These are phyloP conservation scores for Ajuga chamaepitys DNA, from an alignment of 257 asterid genomes.

Conservation along the genomic window DNA sequence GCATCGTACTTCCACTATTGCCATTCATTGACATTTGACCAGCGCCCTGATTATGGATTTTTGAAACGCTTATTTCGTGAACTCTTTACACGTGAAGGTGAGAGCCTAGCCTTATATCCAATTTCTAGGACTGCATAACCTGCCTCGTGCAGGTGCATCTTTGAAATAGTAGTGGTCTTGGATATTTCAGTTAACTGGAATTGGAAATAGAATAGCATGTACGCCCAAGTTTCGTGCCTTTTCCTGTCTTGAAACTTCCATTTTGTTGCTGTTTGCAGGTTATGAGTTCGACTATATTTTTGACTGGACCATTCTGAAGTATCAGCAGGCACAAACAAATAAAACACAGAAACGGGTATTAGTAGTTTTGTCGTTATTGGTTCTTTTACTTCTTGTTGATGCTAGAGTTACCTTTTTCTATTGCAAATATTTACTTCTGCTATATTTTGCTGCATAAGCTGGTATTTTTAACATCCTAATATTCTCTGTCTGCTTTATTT, in stretches of 20 bases:
- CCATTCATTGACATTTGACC: conserved; percentile 90
- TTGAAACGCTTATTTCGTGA: conserved; percentile 87
- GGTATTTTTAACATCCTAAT: neutral
- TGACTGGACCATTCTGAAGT: conserved; percentile 97
- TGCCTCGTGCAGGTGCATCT: conserved; percentile 9
- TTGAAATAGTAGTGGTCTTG: neutral
- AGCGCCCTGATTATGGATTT: conserved; percentile 93
- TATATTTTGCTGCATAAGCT: neutral
- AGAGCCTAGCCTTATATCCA: conserved; percentile 2
- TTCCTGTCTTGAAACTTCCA: conserved; percentile 6
- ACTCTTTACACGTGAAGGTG: conserved; percentile 89
- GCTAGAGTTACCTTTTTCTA: neutral
- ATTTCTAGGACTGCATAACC: neutral
- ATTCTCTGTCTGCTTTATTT: neutral
- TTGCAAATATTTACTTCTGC: neutral
- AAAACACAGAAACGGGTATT: conserved; percentile 77
- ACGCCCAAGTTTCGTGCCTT: neutral
- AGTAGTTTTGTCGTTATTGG: conserved; percentile 8
- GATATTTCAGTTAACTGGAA: conserved; percentile 5
- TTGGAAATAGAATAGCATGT: neutral
- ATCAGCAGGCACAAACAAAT: conserved; percentile 84
- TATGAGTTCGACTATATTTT: conserved; percentile 83
- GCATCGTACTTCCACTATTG: conserved; percentile 94
- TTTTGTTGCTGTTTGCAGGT: conserved; percentile 45
- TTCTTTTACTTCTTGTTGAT: conserved; percentile 14